phyloP scores from a whole-genome alignment of 805 yeast genomes.

The Yarrowia osloensis region DNA sequence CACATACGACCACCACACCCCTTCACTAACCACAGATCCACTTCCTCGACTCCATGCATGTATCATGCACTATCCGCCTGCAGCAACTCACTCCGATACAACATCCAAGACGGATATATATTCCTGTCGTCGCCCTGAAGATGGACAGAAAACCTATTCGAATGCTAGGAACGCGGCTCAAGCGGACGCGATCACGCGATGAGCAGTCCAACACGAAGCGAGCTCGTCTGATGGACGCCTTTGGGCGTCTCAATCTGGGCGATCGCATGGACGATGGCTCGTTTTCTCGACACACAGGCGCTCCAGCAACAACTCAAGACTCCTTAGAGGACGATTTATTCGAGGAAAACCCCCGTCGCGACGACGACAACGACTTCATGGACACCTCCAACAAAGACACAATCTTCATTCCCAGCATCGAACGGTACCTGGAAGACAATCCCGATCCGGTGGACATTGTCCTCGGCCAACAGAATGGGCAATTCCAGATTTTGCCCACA shows the following conservation, averaged over 20 bases:
- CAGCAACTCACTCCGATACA: constrained; percentile 8
- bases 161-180: constrained; percentile 26
- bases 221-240: constrained; percentile 5
- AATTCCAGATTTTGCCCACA: constrained; percentile 9
- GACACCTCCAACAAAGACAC: constrained; percentile 34
- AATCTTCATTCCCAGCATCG: constrained; percentile 38
- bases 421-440: constrained; percentile 34
- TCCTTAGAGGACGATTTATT: constrained; percentile 8
- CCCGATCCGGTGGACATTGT: constrained; percentile 23
- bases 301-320: not conserved
- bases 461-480: constrained; percentile 1
- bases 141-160: constrained; percentile 21
- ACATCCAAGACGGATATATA: not conserved
- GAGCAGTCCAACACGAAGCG: not conserved
- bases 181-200: constrained; percentile 12
- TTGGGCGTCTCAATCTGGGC: constrained; percentile 9
- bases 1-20: too few relatives aligned
- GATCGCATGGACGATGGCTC: constrained; percentile 19
- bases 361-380: constrained; percentile 32
- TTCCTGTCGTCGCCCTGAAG: not conserved
- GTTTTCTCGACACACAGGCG: not conserved
- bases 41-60: not conserved
- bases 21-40: not conserved
- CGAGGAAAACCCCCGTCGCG: not conserved
- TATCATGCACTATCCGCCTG: constrained; percentile 19